These are phyloP conservation scores for Ophiognomonia clavigignenti-juglandacearum DNA, from an alignment of 2,329 filamentous ascomycete species.

Conservation along the genomic window DNA sequence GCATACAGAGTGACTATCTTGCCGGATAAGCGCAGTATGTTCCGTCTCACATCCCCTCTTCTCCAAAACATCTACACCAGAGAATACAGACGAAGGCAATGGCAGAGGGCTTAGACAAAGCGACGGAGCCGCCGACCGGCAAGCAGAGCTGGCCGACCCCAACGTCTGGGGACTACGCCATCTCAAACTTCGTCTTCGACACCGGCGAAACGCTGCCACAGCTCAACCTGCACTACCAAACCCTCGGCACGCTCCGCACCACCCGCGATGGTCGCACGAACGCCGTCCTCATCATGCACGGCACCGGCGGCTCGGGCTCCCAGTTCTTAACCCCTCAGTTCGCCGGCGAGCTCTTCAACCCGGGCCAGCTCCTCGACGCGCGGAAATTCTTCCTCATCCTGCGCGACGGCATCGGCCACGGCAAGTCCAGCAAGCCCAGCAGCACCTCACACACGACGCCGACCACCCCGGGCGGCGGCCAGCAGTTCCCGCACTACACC, in stretches of 20 bases:
- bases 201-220: slow-evolving; percentile 8
- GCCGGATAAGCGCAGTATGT: neutral
- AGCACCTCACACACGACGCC: slow-evolving; percentile 4
- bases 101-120: slow-evolving; percentile 1
- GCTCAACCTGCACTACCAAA: slow-evolving; percentile 14
- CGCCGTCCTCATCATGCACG: slow-evolving; percentile 23
- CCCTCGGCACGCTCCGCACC: slow-evolving; percentile 5
- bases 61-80: neutral
- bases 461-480: too few species aligned
- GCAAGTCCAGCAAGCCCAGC: slow-evolving; percentile 23
- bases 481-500: slow-evolving; percentile 20
- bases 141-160: neutral
- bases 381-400: slow-evolving; percentile 21
- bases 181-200: slow-evolving; percentile 9
- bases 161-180: neutral
- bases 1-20: too few species aligned
- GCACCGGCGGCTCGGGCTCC: slow-evolving; percentile 19
- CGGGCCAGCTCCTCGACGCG: slow-evolving; percentile 21
- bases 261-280: slow-evolving; percentile 17
- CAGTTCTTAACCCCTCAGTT: slow-evolving; percentile 20
- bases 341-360: slow-evolving; percentile 21
- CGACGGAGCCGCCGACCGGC: neutral
- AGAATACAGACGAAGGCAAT: neutral
- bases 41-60: neutral
- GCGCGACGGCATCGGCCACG: slow-evolving; percentile 24